phyloP scores from a whole-genome alignment of 2,329 filamentous ascomycete species.

The Biscogniauxia marginata region DNA sequence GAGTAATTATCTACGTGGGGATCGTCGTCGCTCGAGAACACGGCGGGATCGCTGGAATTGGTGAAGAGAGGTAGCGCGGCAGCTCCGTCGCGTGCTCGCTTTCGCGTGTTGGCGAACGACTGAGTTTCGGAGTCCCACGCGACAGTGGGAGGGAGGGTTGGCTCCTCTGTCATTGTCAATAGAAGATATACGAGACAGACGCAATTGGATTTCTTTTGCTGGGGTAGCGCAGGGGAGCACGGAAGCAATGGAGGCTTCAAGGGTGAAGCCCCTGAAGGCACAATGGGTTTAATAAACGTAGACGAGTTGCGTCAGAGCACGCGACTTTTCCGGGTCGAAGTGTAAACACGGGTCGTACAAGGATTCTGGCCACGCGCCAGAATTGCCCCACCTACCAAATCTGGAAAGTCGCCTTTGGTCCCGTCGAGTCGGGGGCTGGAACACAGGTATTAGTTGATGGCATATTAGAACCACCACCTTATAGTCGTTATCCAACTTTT shows the following conservation, averaged over 20 bases:
- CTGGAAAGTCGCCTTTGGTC: not conserved
- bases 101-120: slow-evolving; percentile 35
- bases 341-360: not conserved
- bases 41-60: slow-evolving; percentile 67
- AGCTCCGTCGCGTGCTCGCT: slow-evolving; percentile 36
- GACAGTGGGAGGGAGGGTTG: slow-evolving; percentile 35
- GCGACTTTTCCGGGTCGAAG: slow-evolving; percentile 1
- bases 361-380: slow-evolving; percentile 1
- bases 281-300: not conserved
- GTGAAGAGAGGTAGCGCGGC: slow-evolving; percentile 39
- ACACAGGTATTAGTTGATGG: no score
- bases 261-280: not conserved
- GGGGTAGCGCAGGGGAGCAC: not conserved
- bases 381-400: slow-evolving; percentile 1
- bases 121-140: slow-evolving; percentile 33
- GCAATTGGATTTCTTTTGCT: not conserved
- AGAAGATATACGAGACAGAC: slow-evolving; percentile 1
- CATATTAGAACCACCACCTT: not conserved
- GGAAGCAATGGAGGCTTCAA: not conserved
- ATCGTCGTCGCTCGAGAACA: slow-evolving; percentile 74
- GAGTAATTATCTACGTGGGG: slow-evolving; percentile 65
- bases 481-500: no score
- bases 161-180: slow-evolving; percentile 34
- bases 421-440: not conserved
- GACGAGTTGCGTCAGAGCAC: slow-evolving; percentile 2